A percentile compares a stretch with the other conserved stretches of the same genome.
phyloP scores from a whole-genome alignment of 768 basidiomycete genomes.

The Phanerochaete sordida region DNA sequence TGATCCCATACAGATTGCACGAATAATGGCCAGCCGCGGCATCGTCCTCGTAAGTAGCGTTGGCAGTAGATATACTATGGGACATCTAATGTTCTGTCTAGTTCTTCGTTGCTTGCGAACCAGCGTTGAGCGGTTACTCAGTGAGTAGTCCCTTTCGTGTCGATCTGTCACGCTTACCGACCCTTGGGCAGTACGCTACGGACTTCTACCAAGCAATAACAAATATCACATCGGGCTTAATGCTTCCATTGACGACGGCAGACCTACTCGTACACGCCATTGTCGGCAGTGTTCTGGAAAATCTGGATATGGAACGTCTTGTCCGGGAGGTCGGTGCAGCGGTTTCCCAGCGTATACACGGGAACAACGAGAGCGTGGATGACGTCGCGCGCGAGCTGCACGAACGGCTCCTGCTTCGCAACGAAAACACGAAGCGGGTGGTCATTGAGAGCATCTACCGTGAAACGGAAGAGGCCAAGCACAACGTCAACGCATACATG shows the following conservation, averaged over 20 bases:
- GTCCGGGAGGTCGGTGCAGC: constrained; percentile 93
- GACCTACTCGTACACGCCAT: constrained; percentile 94
- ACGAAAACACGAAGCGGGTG: constrained; percentile 96
- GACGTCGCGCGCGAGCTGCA: constrained; percentile 94
- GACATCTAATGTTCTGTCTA: constrained; percentile 29
- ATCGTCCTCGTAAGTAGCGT: constrained; percentile 73
- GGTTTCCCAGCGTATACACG: constrained; percentile 87
- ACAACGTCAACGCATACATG: constrained; percentile 87
- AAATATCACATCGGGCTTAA: constrained; percentile 89
- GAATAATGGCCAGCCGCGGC: constrained; percentile 87
- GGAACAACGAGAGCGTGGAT: constrained; percentile 93
- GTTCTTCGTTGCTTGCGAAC: constrained; percentile 99
- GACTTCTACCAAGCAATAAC: constrained; percentile 95
- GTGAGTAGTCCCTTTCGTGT: constrained; percentile 38
- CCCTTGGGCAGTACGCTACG: constrained; percentile 64
- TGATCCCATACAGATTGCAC: constrained; percentile 83
- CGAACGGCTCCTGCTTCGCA: constrained; percentile 83
- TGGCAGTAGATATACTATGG: constrained; percentile 5
- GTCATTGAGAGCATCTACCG: constrained; percentile 96
- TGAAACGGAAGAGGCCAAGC: constrained; percentile 81
- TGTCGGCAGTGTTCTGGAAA: constrained; percentile 94
- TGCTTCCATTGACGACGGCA: constrained; percentile 95
- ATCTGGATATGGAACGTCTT: constrained; percentile 96
- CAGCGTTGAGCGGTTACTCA: constrained; percentile 89
- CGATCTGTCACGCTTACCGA: constrained; percentile 13